phyloP scores from a whole-genome alignment of 208 protist species.

The Sergeia podlipaevii region DNA sequence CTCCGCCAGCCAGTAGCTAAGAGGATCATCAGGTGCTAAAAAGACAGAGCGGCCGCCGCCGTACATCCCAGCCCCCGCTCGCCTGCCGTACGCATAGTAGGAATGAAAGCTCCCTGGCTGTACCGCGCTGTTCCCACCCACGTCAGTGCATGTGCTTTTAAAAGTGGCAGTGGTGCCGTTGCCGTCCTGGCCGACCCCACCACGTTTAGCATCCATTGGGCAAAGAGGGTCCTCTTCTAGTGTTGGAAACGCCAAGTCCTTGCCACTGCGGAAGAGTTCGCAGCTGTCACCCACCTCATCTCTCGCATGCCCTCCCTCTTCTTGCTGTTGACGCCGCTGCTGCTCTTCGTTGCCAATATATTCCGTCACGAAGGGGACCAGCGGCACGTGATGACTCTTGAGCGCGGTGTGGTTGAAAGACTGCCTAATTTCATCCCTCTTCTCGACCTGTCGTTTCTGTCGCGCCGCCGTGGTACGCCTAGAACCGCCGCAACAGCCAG shows the following conservation, averaged over 20 bases:
- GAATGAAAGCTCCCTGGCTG: background rate
- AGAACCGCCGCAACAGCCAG: constrained; percentile 12
- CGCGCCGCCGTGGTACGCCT: constrained; percentile 4
- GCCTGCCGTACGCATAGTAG: constrained; percentile 17
- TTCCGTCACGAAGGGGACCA: constrained; percentile 38
- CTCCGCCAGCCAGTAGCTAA: constrained; percentile 28
- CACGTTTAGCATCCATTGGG: too few species aligned
- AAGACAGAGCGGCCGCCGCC: constrained; percentile 19
- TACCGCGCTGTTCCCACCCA: background rate
- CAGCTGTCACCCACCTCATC: background rate
- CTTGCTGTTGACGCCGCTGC: constrained; percentile 3
- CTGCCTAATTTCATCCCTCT: constrained; percentile 24
- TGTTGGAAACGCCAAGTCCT: too few species aligned
- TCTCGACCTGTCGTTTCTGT: constrained; percentile 12
- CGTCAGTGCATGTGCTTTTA: background rate
- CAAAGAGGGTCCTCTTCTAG: too few species aligned
- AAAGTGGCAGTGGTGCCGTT: too few species aligned
- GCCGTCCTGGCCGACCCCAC: too few species aligned
- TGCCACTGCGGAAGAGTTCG: constrained; percentile 10
- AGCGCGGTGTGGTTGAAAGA: constrained; percentile 23
- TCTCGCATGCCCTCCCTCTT: constrained; percentile 1
- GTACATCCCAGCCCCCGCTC: constrained; percentile 12
- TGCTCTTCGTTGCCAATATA: background rate
- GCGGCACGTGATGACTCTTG: constrained; percentile 46
- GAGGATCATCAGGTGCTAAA: constrained; percentile 20